Evolutionary conservation across 148 eudicot genomes (phyloP).

Genomic region (Heliosperma pusillum): DNA sequence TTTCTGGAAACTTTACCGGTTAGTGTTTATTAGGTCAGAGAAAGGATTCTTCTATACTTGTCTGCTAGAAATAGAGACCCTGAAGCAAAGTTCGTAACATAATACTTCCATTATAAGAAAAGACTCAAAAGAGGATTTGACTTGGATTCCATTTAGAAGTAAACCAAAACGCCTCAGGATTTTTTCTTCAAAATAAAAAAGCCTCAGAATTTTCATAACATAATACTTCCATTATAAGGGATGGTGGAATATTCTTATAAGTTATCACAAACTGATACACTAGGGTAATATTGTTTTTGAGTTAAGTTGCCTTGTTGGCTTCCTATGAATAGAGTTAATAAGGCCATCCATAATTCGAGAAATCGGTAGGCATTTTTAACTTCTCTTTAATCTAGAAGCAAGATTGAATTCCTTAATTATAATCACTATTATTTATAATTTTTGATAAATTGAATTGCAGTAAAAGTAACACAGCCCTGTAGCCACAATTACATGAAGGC

Average conservation of each 20-base stretch:
- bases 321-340: too few species aligned
- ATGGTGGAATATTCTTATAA: background rate
- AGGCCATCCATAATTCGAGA: background rate
- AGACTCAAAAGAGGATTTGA: too few species aligned
- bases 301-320: too few species aligned
- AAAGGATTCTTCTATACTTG: too few species aligned
- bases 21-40: too few species aligned
- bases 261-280: background rate
- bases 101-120: too few species aligned
- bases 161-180: too few species aligned
- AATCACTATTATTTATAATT: slow-evolving; percentile 9
- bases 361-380: background rate
- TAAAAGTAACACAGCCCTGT: slow-evolving; percentile 22
- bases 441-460: slow-evolving; percentile 20
- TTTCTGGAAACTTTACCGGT: background rate
- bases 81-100: too few species aligned
- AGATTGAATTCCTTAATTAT: background rate
- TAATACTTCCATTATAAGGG: background rate
- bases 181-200: too few species aligned
- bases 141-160: too few species aligned
- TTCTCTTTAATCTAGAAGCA: background rate
- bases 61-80: too few species aligned
- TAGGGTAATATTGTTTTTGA: background rate
- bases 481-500: slow-evolving; percentile 14
- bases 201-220: too few species aligned